phyloP scores from a whole-genome alignment of 495 filamentous ascomycete species.

The Podospora didyma region DNA sequence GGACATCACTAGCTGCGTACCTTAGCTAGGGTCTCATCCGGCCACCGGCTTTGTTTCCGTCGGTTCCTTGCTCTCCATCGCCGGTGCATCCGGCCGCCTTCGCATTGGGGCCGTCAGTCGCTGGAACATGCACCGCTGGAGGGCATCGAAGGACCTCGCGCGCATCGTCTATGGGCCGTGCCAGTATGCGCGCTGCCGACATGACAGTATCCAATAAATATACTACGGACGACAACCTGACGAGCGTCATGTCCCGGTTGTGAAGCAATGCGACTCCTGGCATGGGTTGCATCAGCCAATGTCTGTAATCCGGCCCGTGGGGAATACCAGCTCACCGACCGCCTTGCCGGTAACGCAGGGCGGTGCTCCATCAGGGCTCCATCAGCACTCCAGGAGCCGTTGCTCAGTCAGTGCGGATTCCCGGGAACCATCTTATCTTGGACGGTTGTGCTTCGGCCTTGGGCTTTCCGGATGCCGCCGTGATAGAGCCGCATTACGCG shows the following conservation, averaged over 20 bases:
- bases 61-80: conserved; percentile 1
- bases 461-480: not conserved
- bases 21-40: conserved; percentile 1
- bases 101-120: too few species aligned
- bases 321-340: conserved; percentile 3
- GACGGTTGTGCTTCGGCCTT: not conserved
- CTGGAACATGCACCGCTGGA: too few species aligned
- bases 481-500: not conserved
- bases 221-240: not conserved
- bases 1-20: too few species aligned
- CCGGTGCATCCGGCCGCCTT: too few species aligned
- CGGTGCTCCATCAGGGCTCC: not conserved
- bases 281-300: conserved; percentile 3
- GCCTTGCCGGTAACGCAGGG: conserved; percentile 1
- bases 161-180: too few species aligned
- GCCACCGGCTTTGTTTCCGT: conserved; percentile 13
- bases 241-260: not conserved
- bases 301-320: conserved; percentile 7
- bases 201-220: not conserved
- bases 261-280: not conserved
- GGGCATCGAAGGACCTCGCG: too few species aligned
- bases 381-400: not conserved
- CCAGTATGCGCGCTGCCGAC: not conserved
- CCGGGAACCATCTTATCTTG: not conserved
- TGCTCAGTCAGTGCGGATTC: conserved; percentile 7